Evolutionary conservation across 768 basidiomycete genomes (phyloP), one percentile per base, ranked within the genome.

Genomic region (Termitomyces bulborhizus): DNA sequence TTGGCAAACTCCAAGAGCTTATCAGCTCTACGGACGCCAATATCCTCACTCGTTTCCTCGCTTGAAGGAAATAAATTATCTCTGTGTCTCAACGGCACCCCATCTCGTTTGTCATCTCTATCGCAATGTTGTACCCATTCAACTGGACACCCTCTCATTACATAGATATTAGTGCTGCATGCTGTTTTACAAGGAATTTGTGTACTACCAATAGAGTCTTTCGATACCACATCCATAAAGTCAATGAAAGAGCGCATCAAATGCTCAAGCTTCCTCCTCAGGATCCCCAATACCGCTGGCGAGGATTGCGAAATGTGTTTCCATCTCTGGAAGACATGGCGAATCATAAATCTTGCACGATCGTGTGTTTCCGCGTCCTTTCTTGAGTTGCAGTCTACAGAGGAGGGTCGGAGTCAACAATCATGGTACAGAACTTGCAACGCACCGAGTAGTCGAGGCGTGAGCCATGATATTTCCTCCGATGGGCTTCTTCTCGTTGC

Each of bases 381-480:
- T 99, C 73, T 90, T 90, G 46, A 98, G 79, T 68, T 96, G 92
- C 45, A 99, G 69, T 36, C 92, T 93, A 31, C 11, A 6, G 5
- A 60, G 29, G 47, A 57, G 43, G 66, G 46, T 56, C 47, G 48
- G 31, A 41, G 31, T 40, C 55, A n/a, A 50, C 49, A 48, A 45
- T 12, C 2, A 32, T 24, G 12, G n/a, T 31, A 57, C 50, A 40
- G 48, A 37, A 45, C 27, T 26, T 39, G 36, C 52, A 34, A 18
- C 60, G 77, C 46, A 91, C 93, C 96, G 84, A 45, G 96, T 98
- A 16, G 97, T 98, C 1, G 94, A 95, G 7, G 97, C 97, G 73
- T 99, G 97, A 1, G 97, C 97, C 82, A 99, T 88, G 65, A 99
- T 99, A 69, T 99, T 99, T 24, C 96, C 96, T 45, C 97, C 97